Conservation (phyloP, 2,329 filamentous ascomycete genomes). For the Aaosphaeria pasadenensis region DNA sequence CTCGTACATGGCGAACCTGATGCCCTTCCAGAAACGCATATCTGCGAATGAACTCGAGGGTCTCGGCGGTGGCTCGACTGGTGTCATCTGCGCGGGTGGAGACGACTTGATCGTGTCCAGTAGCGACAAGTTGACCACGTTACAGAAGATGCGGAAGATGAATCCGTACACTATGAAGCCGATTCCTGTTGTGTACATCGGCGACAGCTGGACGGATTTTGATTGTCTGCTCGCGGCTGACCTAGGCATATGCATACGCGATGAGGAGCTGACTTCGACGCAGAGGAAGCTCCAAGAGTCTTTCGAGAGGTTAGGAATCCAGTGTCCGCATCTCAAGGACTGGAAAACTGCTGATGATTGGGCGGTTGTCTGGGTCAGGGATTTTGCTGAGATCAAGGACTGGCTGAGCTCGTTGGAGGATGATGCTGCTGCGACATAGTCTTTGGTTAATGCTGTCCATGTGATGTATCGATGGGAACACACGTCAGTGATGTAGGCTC, state of each 20-base stretch:
- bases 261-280: constrained; percentile 33
- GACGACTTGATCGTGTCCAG: constrained; percentile 33
- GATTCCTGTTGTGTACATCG: constrained; percentile 41
- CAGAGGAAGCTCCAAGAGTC: constrained; percentile 34
- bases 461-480: too few relatives aligned
- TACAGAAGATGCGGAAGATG: constrained; percentile 14
- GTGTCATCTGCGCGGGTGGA: constrained; percentile 9
- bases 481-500: too few relatives aligned
- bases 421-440: neutral
- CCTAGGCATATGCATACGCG: constrained; percentile 46
- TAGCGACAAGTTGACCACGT: constrained; percentile 36
- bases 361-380: constrained; percentile 24
- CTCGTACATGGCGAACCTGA: too few relatives aligned
- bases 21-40: neutral
- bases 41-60: constrained; percentile 10
- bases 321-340: constrained; percentile 17
- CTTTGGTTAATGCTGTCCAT: too few relatives aligned
- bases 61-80: constrained; percentile 10
- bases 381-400: constrained; percentile 21
- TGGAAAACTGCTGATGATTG: constrained; percentile 6
- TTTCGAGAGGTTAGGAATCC: constrained; percentile 28
- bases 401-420: constrained; percentile 1
- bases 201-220: constrained; percentile 49
- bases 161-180: constrained; percentile 1
- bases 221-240: constrained; percentile 45